A percentile compares a stretch with the other conserved stretches of the same genome.
Evolutionary conservation across 371 early-diverging fungal genomes (phyloP).

Genomic region (Capillidium rhysosporum): DNA sequence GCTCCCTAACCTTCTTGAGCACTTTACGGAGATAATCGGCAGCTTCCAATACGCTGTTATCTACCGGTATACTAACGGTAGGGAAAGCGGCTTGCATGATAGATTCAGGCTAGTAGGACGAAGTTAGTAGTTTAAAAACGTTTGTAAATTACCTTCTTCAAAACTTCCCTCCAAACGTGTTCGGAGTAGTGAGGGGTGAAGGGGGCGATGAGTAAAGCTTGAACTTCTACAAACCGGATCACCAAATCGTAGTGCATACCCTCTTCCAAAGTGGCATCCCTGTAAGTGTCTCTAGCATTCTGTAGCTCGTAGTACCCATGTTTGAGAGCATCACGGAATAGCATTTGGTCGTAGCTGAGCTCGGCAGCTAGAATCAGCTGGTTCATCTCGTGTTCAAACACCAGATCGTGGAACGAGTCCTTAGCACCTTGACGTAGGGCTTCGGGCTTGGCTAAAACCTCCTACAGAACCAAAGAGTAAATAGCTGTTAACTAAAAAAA

Average conservation of each 20-base stretch:
- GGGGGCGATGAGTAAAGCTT: conserved; percentile 67
- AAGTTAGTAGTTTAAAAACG: too few relatives aligned
- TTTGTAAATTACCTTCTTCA: conserved; percentile 33
- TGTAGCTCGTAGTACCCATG: conserved; percentile 84
- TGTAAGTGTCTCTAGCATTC: conserved; percentile 79
- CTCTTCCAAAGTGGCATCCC: conserved; percentile 45
- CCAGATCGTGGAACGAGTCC: conserved; percentile 55
- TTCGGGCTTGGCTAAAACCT: conserved; percentile 16
- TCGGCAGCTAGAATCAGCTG: conserved; percentile 42
- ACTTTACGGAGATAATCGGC: conserved; percentile 63
- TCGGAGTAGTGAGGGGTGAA: conserved; percentile 90
- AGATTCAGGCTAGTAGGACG: background rate
- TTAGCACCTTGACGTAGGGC: conserved; percentile 21
- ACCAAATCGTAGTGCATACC: conserved; percentile 78
- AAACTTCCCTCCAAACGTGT: conserved; percentile 57
- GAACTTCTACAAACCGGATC: conserved; percentile 54
- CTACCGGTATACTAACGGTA: conserved; percentile 22
- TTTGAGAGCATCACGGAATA: conserved; percentile 92
- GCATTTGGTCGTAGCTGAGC: conserved; percentile 55
- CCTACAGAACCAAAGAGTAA: conserved; percentile 16
- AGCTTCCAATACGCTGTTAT: conserved; percentile 47
- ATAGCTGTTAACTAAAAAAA: too few relatives aligned
- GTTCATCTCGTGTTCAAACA: conserved; percentile 79
- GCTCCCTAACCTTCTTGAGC: conserved; percentile 55
- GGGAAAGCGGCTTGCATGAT: conserved; percentile 61